These are phyloP conservation scores for Gastrodia elata DNA, from an alignment of 106 monocot species.

Conservation along the genomic window DNA sequence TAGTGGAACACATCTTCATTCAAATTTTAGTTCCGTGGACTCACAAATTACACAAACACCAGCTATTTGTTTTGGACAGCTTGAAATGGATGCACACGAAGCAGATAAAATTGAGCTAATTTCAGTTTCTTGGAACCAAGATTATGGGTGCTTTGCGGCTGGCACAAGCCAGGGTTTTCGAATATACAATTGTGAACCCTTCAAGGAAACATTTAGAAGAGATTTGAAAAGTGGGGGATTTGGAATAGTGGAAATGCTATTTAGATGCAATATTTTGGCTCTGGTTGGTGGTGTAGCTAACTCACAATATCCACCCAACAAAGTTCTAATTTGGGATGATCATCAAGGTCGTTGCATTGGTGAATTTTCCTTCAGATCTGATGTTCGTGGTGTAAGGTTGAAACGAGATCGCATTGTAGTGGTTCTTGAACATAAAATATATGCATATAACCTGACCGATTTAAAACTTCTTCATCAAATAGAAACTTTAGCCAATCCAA, in stretches of 20 bases:
- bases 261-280: slow-evolving; percentile 75
- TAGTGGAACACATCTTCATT: slow-evolving; percentile 15
- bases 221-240: slow-evolving; percentile 78
- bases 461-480: slow-evolving; percentile 89
- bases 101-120: slow-evolving; percentile 44
- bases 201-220: slow-evolving; percentile 85
- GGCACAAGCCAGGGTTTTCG: slow-evolving; percentile 76
- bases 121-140: slow-evolving; percentile 92
- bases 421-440: slow-evolving; percentile 82
- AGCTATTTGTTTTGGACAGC: slow-evolving; percentile 21
- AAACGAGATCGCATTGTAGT: slow-evolving; percentile 68
- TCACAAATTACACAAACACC: slow-evolving; percentile 22
- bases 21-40: slow-evolving; percentile 35
- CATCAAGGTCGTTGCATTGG: slow-evolving; percentile 73
- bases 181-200: slow-evolving; percentile 77
- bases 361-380: slow-evolving; percentile 80
- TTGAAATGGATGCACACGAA: slow-evolving; percentile 28
- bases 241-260: slow-evolving; percentile 88
- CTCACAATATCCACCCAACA: slow-evolving; percentile 71
- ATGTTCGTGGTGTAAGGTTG: slow-evolving; percentile 67
- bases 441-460: slow-evolving; percentile 73
- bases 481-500: slow-evolving; percentile 73
- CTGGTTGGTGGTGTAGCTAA: slow-evolving; percentile 84
- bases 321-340: slow-evolving; percentile 93
- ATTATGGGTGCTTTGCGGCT: slow-evolving; percentile 69